Conservation (phyloP, 1,284 basidiomycete species). For the Coniferiporia sulphurascens region DNA sequence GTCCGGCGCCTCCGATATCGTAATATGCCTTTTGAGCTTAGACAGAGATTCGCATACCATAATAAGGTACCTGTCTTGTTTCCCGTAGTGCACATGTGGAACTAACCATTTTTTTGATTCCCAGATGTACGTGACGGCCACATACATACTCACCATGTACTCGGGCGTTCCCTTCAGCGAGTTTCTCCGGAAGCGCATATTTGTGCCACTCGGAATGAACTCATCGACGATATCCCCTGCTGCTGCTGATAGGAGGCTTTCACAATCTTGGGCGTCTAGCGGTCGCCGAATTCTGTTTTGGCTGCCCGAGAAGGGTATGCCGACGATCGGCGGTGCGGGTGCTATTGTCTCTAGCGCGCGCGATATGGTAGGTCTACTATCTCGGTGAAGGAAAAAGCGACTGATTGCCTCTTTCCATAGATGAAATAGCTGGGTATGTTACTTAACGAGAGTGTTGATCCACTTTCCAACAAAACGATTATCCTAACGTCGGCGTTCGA, state of each 20-base stretch:
- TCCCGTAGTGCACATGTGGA: not conserved
- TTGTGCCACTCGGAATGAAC: constrained; percentile 40
- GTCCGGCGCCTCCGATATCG: constrained; percentile 29
- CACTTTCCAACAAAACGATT: constrained; percentile 35
- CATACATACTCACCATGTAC: constrained; percentile 34
- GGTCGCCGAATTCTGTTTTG: constrained; percentile 28
- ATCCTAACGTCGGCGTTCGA: constrained; percentile 35
- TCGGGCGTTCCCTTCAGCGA: constrained; percentile 27
- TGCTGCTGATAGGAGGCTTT: constrained; percentile 29
- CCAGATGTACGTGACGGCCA: constrained; percentile 32
- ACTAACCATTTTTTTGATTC: not conserved
- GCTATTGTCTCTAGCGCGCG: constrained; percentile 35
- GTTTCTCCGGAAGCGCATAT: constrained; percentile 38
- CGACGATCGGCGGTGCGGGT: constrained; percentile 36
- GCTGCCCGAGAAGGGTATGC: constrained; percentile 23
- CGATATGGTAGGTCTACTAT: constrained; percentile 26
- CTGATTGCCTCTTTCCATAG: constrained; percentile 22
- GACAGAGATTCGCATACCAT: constrained; percentile 41
- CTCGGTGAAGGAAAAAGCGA: not conserved
- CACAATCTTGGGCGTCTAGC: constrained; percentile 26
- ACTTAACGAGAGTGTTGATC: constrained; percentile 39
- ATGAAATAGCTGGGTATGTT: constrained; percentile 40
- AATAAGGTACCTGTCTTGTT: constrained; percentile 32
- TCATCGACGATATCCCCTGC: constrained; percentile 39
- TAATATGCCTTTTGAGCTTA: constrained; percentile 35